A percentile compares a stretch with the other conserved stretches of the same genome.
Evolutionary conservation across 129 eudicot species (phyloP).

Genomic region (Oenanthe sinensis): DNA sequence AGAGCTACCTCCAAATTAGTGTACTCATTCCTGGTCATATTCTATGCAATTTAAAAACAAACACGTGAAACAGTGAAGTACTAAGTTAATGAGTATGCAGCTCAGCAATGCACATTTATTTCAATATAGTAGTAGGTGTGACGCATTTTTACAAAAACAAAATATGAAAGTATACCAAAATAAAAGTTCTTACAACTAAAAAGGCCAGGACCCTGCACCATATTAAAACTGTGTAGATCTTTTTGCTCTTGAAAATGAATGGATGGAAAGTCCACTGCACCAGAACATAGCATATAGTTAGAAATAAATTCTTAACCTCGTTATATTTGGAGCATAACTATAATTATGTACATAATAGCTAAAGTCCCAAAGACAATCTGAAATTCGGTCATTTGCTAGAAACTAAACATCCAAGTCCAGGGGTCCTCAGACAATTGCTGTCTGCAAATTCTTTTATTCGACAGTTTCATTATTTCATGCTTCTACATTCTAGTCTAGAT

Average conservation of each 20-base stretch:
- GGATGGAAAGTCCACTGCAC: conserved; percentile 98
- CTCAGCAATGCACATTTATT: background rate
- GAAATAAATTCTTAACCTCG: background rate
- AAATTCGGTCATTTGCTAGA: background rate
- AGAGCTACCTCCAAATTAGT: background rate
- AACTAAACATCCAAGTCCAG: background rate
- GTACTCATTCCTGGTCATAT: background rate
- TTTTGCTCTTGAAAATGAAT: conserved; percentile 79
- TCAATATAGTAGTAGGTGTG: background rate
- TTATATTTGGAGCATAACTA: background rate
- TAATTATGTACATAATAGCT: background rate
- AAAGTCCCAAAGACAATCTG: background rate
- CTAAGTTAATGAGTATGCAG: background rate
- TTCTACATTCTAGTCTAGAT: background rate
- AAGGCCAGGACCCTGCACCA: conserved; percentile 97
- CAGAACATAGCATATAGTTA: conserved; percentile 13
- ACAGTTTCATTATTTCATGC: background rate
- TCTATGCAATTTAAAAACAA: background rate
- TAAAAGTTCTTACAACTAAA: conserved; percentile 56
- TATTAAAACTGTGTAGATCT: conserved; percentile 82
- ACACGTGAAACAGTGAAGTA: background rate
- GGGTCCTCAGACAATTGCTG: background rate
- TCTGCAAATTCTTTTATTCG: background rate
- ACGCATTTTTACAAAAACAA: background rate
- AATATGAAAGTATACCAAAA: background rate